These are phyloP conservation scores for Suhomyces vadensis DNA, from an alignment of 805 yeast genomes.

Conservation along the genomic window DNA sequence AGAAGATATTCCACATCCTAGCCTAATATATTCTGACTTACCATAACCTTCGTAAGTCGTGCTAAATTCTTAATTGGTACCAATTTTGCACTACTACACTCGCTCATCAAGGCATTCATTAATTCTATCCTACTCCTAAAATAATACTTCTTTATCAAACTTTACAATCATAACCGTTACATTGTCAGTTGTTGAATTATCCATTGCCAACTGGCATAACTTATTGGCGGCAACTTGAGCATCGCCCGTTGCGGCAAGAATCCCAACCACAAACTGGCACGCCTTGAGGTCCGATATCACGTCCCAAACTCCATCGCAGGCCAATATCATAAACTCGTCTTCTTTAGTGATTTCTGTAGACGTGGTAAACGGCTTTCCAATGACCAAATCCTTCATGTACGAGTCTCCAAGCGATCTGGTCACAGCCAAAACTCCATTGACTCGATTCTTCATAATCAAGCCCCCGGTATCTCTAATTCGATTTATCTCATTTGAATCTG, in stretches of 20 bases:
- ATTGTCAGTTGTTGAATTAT: constrained; percentile 82
- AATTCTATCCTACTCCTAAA: background rate
- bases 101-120: background rate
- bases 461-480: constrained; percentile 84
- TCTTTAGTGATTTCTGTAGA: constrained; percentile 66
- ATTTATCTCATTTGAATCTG: constrained; percentile 72
- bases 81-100: too few relatives aligned
- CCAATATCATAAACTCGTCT: constrained; percentile 83
- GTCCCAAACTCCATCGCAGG: constrained; percentile 98
- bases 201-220: constrained; percentile 72
- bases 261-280: constrained; percentile 62
- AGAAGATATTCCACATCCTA: too few relatives aligned
- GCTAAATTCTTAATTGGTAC: too few relatives aligned
- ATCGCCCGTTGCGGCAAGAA: constrained; percentile 38
- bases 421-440: constrained; percentile 93
- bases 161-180: constrained; percentile 88
- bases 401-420: constrained; percentile 91
- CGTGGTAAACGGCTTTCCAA: constrained; percentile 91
- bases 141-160: constrained; percentile 48
- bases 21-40: too few relatives aligned
- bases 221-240: constrained; percentile 67
- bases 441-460: constrained; percentile 82
- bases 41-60: too few relatives aligned
- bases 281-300: constrained; percentile 86
- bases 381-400: constrained; percentile 86